Evolutionary conservation across 1,284 basidiomycete genomes (phyloP).

Genomic region (Cutaneotrichosporon cutaneum): DNA sequence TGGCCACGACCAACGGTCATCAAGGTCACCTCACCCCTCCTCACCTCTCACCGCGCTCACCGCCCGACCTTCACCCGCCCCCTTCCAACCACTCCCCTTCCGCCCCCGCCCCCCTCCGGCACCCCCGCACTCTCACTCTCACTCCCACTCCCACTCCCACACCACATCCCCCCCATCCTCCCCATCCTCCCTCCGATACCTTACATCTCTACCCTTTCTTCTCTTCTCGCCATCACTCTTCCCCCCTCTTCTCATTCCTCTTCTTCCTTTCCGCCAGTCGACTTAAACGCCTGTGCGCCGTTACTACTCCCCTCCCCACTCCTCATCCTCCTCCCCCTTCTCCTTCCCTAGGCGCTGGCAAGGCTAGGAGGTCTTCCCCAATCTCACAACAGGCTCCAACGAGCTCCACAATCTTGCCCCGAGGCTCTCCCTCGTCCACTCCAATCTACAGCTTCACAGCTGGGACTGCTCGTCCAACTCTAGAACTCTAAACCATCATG

Average conservation of each 20-base stretch:
- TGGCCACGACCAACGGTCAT: background rate
- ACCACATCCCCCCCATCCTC: background rate
- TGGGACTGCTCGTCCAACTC: background rate
- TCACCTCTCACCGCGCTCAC: background rate
- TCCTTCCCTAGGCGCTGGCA: conserved; percentile 1
- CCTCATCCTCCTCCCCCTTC: conserved; percentile 1
- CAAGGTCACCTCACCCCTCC: background rate
- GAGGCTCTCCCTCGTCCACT: background rate
- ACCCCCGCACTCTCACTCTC: background rate
- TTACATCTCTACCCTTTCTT: conserved; percentile 8
- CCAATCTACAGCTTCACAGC: background rate
- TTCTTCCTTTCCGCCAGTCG: background rate
- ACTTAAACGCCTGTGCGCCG: conserved; percentile 5
- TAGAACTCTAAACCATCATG: conserved; percentile 24
- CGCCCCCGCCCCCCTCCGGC: too few relatives aligned
- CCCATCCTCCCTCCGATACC: background rate
- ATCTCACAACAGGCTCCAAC: conserved; percentile 5
- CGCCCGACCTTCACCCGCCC: background rate
- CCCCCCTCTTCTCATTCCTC: background rate
- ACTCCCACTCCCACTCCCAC: background rate
- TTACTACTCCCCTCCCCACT: background rate
- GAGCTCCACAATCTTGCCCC: conserved; percentile 7
- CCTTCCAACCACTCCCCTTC: too few relatives aligned
- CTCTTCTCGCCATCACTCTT: conserved; percentile 9
- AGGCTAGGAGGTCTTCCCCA: background rate